Base-by-base conservation (phyloP, 2,329 filamentous ascomycete species). In the Talaromyces sp. region DNA sequence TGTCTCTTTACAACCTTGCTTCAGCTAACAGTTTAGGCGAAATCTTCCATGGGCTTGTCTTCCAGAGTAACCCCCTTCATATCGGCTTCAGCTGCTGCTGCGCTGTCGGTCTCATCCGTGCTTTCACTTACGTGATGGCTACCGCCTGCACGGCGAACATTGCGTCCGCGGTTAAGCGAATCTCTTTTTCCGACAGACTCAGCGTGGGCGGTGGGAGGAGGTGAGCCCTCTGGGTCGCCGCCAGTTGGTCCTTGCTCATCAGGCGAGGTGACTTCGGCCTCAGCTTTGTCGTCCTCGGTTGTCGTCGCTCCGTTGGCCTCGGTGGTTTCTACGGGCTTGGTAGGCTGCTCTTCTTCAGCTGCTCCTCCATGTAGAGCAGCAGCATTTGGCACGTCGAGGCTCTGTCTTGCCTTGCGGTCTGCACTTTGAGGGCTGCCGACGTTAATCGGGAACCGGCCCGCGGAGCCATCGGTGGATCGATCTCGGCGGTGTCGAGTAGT, bases 361-460 rank as follows among this genome's bases (percentile, higher is more conserved):
- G 74, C 81, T 72, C 66, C 79, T 72, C n/a, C 56, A 27, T 53
- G 51, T 4, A 16, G 40, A 81, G 63, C 79, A 83, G 23, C 52
- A 81, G 63, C 79, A 83, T 85, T 85, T 3, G 93, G 93, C 2
- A 97, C 92, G 69, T 96, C 92, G 2, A 97, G 84, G 70, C 91
- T 95, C 54, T 87, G 80, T 65, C 89, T 82, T 18, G 85, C 76
- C 59, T 86, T 68, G 70, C 74, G 69, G 61, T 73, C 80, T 64
- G 78, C 80, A 61, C 81, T 78, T 54, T 81, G 87, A 64, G 85
- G 87, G 69, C 78, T 84, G 66, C 85, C 86, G 5, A 90, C 87
- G 66, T 87, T 84, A 66, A 97, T 89, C 0, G 92, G 95, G 81
- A 96, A 97, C 47, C 92, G 85, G 8, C 90, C 96, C 30, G 88